These are phyloP conservation scores for Globisporangium heterothallicum DNA, from an alignment of 352 stramenopile species.

Conservation along the genomic window DNA sequence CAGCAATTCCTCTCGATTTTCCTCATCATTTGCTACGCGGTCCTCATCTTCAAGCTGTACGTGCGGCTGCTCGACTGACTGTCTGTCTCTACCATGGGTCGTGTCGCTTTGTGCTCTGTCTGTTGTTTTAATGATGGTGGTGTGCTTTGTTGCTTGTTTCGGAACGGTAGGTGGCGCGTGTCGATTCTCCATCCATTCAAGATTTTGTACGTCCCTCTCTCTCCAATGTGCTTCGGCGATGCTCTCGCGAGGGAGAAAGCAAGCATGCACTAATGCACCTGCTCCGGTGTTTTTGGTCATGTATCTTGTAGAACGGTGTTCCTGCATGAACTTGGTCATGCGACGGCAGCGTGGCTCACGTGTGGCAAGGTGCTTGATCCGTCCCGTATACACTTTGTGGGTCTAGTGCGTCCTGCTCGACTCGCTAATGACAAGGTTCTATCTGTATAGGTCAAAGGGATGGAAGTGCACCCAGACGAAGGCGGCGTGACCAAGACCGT, in stretches of 20 bases:
- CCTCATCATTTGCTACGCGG: conserved; percentile 80
- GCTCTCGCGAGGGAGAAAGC: too few species aligned
- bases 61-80: background rate
- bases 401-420: too few species aligned
- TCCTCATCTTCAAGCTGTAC: conserved; percentile 87
- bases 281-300: background rate
- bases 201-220: conserved; percentile 56
- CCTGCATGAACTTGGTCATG: conserved; percentile 81
- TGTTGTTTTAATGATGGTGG: conserved; percentile 4
- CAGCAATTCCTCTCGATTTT: conserved; percentile 85
- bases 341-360: conserved; percentile 79
- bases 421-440: too few species aligned
- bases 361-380: conserved; percentile 52
- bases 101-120: background rate
- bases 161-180: conserved; percentile 80
- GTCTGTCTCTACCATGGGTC: background rate
- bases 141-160: conserved; percentile 12
- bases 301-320: conserved; percentile 65
- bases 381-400: background rate
- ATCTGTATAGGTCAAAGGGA: conserved; percentile 75
- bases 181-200: conserved; percentile 86
- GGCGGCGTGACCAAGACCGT: conserved; percentile 82
- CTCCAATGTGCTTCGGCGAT: background rate
- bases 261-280: too few species aligned
- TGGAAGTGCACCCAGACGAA: conserved; percentile 88